A percentile compares a stretch with the other conserved stretches of the same genome.
These are phyloP conservation scores for Torulaspora globosa DNA, from an alignment of 1,139 yeast species.

Conservation along the genomic window DNA sequence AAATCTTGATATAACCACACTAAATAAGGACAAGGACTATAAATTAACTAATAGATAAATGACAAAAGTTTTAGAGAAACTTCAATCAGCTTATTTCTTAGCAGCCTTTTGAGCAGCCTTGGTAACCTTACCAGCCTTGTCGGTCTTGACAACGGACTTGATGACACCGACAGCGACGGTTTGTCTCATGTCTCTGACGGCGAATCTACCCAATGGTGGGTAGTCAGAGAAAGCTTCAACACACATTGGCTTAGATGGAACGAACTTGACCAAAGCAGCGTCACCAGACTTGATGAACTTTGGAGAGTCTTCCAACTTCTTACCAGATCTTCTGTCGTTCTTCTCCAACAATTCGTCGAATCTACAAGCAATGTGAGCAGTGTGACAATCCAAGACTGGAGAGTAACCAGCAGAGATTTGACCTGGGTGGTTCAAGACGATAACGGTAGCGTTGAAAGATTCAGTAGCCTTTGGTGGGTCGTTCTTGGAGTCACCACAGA, in stretches of 20 bases:
- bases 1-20: conserved; percentile 16
- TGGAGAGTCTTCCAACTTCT: conserved; percentile 77
- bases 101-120: conserved; percentile 99
- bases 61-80: conserved; percentile 8
- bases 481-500: conserved; percentile 92
- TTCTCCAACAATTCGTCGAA: conserved; percentile 79
- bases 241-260: conserved; percentile 96
- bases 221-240: conserved; percentile 95
- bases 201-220: conserved; percentile 99
- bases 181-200: conserved; percentile 99
- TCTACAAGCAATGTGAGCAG: conserved; percentile 92
- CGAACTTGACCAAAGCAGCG: conserved; percentile 87
- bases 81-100: conserved; percentile 66
- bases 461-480: conserved; percentile 84
- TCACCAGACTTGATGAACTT: conserved; percentile 91
- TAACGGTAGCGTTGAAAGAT: conserved; percentile 85
- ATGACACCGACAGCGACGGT: conserved; percentile 99
- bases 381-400: conserved; percentile 92
- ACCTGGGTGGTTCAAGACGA: conserved; percentile 91
- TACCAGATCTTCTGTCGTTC: conserved; percentile 94
- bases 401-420: conserved; percentile 91
- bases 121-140: conserved; percentile 96
- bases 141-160: conserved; percentile 96
- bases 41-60: conserved; percentile 18
- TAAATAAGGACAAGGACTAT: conserved; percentile 19